Percentiles rank a stretch among this genome's conserved stretches.
These are phyloP conservation scores for Clitopilus passeckerianus DNA, from an alignment of 768 basidiomycete genomes.

Conservation along the genomic window DNA sequence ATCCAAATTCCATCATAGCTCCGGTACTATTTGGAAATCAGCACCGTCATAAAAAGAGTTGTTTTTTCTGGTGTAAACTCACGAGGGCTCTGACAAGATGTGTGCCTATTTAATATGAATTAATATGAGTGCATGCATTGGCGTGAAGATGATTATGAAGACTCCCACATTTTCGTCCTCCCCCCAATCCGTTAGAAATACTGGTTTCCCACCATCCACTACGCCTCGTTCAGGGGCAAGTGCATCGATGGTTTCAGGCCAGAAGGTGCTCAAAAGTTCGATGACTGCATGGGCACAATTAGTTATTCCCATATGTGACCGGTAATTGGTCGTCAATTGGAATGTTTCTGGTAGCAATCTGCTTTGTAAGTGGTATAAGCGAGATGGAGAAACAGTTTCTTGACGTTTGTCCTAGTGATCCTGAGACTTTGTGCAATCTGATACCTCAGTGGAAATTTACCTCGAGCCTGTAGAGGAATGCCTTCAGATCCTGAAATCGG, in stretches of 20 bases:
- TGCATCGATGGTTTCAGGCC: slow-evolving; percentile 60
- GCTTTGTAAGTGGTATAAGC: background rate
- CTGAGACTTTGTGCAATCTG: background rate
- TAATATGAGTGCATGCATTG: background rate
- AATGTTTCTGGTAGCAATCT: slow-evolving; percentile 29
- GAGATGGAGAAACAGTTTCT: background rate
- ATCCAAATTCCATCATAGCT: slow-evolving; percentile 52
- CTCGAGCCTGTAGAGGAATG: slow-evolving; percentile 60
- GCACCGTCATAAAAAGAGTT: background rate
- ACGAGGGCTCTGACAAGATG: background rate
- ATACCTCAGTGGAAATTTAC: no score
- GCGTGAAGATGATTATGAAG: background rate
- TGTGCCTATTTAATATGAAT: background rate
- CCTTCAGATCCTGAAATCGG: slow-evolving; percentile 65
- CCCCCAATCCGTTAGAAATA: slow-evolving; percentile 51
- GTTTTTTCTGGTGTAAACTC: background rate
- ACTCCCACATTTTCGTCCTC: slow-evolving; percentile 23
- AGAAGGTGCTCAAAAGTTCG: slow-evolving; percentile 52
- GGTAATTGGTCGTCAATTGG: slow-evolving; percentile 59
- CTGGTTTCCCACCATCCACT: slow-evolving; percentile 47
- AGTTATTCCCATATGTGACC: slow-evolving; percentile 73
- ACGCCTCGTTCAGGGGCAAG: slow-evolving; percentile 53
- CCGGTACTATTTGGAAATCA: slow-evolving; percentile 11
- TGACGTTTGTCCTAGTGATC: background rate
- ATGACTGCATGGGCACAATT: slow-evolving; percentile 63